Evolutionary conservation across 78 protist species (phyloP), one percentile per base, ranked within the genome.

Genomic region (Pelomyxa schiedti): DNA sequence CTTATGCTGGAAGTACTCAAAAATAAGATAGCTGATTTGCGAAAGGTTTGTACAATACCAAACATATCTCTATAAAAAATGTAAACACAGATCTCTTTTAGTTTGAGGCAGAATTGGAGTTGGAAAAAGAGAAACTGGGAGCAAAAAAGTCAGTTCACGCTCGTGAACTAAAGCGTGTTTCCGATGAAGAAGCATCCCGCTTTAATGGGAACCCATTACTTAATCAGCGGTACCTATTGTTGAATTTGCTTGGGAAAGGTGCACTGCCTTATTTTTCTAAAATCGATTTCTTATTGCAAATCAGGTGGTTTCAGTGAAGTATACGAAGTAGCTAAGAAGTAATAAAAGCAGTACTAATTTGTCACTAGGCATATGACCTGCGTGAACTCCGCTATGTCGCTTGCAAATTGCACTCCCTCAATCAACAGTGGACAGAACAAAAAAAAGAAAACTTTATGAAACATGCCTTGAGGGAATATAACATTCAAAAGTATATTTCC

Each of bases 261-360:
- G n/a, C n/a, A n/a, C n/a, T n/a, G n/a, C n/a, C n/a, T n/a, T n/a
- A n/a, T n/a, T n/a, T n/a, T n/a, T n/a, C n/a, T n/a, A n/a, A n/a
- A n/a, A n/a, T n/a, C n/a, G n/a, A n/a, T n/a, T n/a, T n/a, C n/a
- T n/a, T n/a, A n/a, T n/a, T n/a, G n/a, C n/a, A n/a, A n/a, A n/a
- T n/a, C n/a, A n/a, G n/a, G n/a, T n/a, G 97, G 97, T 26, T 93
- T 93, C 81, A 26, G 80, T 22, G 94, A 89, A 36, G 97, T 93
- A 30, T 92, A 29, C 39, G 84, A 88, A 58, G 35, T 67, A 67
- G 22, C 16, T 30, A 22, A 67, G 24, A 30, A 29, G 16, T 67
- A 24, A n/a, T n/a, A n/a, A n/a, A n/a, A n/a, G n/a, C n/a, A n/a
- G n/a, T n/a, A 67, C 22, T 29, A 24, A 67, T n/a, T n/a, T n/a